Conservation (phyloP, 2,329 filamentous ascomycete species). For the Sporothrix inflata region DNA sequence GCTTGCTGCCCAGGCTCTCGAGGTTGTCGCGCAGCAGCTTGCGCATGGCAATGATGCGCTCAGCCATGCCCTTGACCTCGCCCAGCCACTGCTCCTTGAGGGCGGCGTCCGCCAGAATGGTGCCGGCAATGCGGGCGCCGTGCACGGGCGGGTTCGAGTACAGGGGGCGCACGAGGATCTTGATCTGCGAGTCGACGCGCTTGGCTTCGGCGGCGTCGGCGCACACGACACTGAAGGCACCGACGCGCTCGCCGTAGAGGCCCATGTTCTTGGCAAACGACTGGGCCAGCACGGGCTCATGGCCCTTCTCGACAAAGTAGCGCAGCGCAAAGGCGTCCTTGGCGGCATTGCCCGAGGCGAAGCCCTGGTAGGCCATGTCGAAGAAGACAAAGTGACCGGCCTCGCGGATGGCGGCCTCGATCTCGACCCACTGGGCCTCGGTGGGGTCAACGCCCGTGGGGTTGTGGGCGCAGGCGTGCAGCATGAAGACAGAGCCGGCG, state of each 20-base stretch:
- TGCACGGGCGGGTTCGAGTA: slow-evolving; percentile 99
- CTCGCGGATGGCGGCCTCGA: slow-evolving; percentile 83
- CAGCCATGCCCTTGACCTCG: slow-evolving; percentile 98
- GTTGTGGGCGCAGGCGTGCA: slow-evolving; percentile 98
- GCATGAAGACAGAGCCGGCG: slow-evolving; percentile 83
- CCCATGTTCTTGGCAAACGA: slow-evolving; percentile 99
- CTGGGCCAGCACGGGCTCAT: slow-evolving; percentile 85
- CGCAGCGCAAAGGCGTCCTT: slow-evolving; percentile 92
- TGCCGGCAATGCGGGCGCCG: slow-evolving; percentile 89
- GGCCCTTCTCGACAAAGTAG: slow-evolving; percentile 90
- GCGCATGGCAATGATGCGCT: slow-evolving; percentile 99
- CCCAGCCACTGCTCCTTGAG: slow-evolving; percentile 93
- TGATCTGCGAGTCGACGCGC: slow-evolving; percentile 95
- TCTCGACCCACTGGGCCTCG: slow-evolving; percentile 87
- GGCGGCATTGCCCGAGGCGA: slow-evolving; percentile 89
- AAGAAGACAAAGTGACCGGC: slow-evolving; percentile 94
- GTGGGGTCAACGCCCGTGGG: slow-evolving; percentile 96
- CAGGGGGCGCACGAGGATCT: slow-evolving; percentile 93
- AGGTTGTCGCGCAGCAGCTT: slow-evolving; percentile 92
- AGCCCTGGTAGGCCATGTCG: slow-evolving; percentile 99
- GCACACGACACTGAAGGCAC: slow-evolving; percentile 91
- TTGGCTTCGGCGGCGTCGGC: slow-evolving; percentile 78
- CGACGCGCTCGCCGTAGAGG: slow-evolving; percentile 97
- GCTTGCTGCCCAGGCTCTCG: slow-evolving; percentile 90
- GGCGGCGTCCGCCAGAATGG: slow-evolving; percentile 83